These are phyloP conservation scores for Cinnamomum chago DNA, from an alignment of 164 flowering plant genomes.

Conservation along the genomic window DNA sequence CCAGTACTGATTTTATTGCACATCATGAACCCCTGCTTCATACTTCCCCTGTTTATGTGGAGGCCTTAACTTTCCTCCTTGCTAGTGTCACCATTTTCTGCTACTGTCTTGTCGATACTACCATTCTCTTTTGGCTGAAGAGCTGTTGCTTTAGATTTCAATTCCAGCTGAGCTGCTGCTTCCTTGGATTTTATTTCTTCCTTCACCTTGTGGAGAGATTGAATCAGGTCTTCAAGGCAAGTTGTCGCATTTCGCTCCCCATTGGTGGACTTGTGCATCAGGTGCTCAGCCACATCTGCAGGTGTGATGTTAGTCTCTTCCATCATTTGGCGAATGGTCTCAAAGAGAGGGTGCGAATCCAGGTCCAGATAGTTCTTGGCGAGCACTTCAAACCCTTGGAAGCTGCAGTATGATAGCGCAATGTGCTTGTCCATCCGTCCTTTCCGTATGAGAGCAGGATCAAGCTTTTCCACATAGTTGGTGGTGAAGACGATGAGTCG, in stretches of 20 bases:
- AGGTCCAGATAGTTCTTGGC: constrained; percentile 45
- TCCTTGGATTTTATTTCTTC: constrained; percentile 23
- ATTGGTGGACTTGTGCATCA: constrained; percentile 41
- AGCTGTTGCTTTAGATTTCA: not conserved
- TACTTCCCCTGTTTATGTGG: not conserved
- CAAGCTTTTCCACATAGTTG: constrained; percentile 52
- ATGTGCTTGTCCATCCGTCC: constrained; percentile 74
- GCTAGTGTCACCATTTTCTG: not conserved
- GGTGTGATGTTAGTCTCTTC: constrained; percentile 44
- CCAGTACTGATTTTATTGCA: no score
- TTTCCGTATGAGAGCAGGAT: constrained; percentile 50
- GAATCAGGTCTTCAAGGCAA: constrained; percentile 35
- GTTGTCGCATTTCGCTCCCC: constrained; percentile 20
- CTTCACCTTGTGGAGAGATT: constrained; percentile 36
- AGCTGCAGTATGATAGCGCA: constrained; percentile 52
- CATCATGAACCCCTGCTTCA: no score
- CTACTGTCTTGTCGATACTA: not conserved
- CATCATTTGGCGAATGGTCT: constrained; percentile 22
- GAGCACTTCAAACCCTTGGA: constrained; percentile 46
- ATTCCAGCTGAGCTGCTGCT: constrained; percentile 4
- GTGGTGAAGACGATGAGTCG: constrained; percentile 65
- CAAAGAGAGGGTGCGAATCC: constrained; percentile 42
- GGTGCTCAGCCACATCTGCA: constrained; percentile 60
- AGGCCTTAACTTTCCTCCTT: not conserved
- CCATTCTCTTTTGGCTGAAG: not conserved